Percentiles rank a stretch among this genome's conserved stretches.
Evolutionary conservation across 2,329 filamentous ascomycete genomes (phyloP).

Genomic region (Colletotrichum spaethianum): DNA sequence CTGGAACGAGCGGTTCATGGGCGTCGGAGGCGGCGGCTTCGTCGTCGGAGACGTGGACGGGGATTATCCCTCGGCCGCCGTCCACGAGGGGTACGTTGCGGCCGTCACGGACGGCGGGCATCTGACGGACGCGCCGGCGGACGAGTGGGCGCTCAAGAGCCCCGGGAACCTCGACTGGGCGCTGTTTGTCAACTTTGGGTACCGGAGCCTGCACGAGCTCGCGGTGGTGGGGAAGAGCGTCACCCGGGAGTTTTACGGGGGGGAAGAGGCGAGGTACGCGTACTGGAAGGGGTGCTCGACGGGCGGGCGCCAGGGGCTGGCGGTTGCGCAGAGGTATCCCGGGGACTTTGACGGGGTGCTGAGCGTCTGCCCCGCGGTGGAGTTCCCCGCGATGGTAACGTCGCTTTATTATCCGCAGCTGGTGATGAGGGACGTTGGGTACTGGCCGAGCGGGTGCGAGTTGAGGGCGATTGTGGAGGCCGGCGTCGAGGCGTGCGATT

Average conservation of each 20-base stretch:
- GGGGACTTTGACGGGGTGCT: conserved; percentile 72
- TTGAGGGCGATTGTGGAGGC: conserved; percentile 55
- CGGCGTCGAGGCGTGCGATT: conserved; percentile 57
- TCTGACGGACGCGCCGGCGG: conserved; percentile 9
- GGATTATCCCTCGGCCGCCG: conserved; percentile 45
- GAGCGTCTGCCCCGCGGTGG: conserved; percentile 60
- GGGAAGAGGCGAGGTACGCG: conserved; percentile 51
- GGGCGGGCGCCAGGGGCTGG: conserved; percentile 72
- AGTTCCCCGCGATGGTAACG: conserved; percentile 35
- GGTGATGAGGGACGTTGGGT: not conserved
- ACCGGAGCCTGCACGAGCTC: conserved; percentile 46
- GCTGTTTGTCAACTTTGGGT: conserved; percentile 13
- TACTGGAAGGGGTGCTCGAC: conserved; percentile 74
- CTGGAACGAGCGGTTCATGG: conserved; percentile 42
- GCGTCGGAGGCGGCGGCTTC: conserved; percentile 41
- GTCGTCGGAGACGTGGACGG: conserved; percentile 2
- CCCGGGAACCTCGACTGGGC: conserved; percentile 32
- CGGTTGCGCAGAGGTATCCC: conserved; percentile 67
- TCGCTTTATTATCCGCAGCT: conserved; percentile 16
- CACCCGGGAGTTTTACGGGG: conserved; percentile 61
- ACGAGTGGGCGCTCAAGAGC: conserved; percentile 40
- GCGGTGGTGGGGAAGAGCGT: conserved; percentile 64
- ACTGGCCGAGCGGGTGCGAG: conserved; percentile 24
- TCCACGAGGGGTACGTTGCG: conserved; percentile 50
- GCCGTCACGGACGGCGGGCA: conserved; percentile 46